A percentile compares a stretch with the other conserved stretches of the same genome.
These are phyloP conservation scores for Inosperma sp. DNA, from an alignment of 768 basidiomycete species.

Conservation along the genomic window DNA sequence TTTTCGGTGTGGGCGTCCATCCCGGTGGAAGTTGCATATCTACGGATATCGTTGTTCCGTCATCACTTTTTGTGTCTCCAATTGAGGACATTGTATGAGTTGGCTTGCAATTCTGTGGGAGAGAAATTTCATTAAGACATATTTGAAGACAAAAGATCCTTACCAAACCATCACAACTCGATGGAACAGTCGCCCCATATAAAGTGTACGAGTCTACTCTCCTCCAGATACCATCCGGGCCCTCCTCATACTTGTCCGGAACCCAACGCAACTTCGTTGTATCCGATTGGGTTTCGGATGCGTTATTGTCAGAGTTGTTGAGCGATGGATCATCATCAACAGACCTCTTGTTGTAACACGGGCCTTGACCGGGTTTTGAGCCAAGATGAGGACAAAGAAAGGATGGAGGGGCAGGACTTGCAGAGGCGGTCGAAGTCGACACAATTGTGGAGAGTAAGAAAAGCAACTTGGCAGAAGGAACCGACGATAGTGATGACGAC, in stretches of 20 bases:
- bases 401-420: conserved; percentile 49
- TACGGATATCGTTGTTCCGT: conserved; percentile 20
- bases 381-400: conserved; percentile 57
- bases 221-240: conserved; percentile 55
- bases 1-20: conserved; percentile 36
- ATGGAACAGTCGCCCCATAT: conserved; percentile 66
- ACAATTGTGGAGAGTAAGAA: conserved; percentile 56
- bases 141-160: conserved; percentile 3
- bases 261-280: conserved; percentile 27
- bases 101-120: conserved; percentile 24
- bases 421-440: conserved; percentile 41
- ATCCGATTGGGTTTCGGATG: too few relatives aligned
- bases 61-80: conserved; percentile 10
- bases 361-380: conserved; percentile 6
- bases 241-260: conserved; percentile 53
- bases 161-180: conserved; percentile 37
- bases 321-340: neutral
- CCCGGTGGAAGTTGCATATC: conserved; percentile 48
- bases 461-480: conserved; percentile 49
- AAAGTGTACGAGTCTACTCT: conserved; percentile 52
- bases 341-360: neutral
- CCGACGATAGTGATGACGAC: conserved; percentile 21
- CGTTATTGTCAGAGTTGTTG: too few relatives aligned
- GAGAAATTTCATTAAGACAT: conserved; percentile 1
- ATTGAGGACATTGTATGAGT: conserved; percentile 23